Base-by-base conservation (phyloP, 495 filamentous ascomycete genomes). In the Penicillium simplicissimum region DNA sequence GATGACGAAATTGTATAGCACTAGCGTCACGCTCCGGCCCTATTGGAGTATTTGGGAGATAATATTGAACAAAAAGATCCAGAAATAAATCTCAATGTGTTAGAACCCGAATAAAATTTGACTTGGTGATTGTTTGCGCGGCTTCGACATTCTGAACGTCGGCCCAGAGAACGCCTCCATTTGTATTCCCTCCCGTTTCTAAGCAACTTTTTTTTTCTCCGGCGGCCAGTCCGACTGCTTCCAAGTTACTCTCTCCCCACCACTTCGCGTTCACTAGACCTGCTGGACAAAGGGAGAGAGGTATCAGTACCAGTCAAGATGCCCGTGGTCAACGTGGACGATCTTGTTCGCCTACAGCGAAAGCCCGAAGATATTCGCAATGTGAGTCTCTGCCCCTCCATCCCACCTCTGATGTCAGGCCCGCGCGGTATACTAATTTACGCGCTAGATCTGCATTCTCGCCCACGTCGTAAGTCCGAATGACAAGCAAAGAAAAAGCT, bases 291-390 rank as follows among this genome's bases (percentile, higher is more conserved):
- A 52, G 57, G 53, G 62, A 52, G 64, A 64, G 59, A 56, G 53
- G 33, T 37, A 35, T 58, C 57, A 63, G 58, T 52, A 47, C 64
- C 65, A 66, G 61, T 52, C 74, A 86, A 77, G 52, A 97, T 97
- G 93, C 93, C 93, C 61, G 87, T 97, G 54, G 90, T 97, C 57
- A 90, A 81, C 57, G 86, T 92, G 58, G 90, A 96, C 60, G 91
- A 96, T 79, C 84, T 97, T 55, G 88, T 93, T 65, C 83, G 83
- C 74, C 84, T 97, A 61, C 93, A 97, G 80, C 85, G 84, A 72
- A 88, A 91, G 66, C 85, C 91, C 52, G 88, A 95, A 59, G 88
- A 89, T 72, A 89, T 97, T 74, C 84, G 93, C 79, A 97, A 97
- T 84, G 92, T 94, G 82, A 72, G 81, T 74, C 31, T 37, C 55